Evolutionary conservation across 176 grass and related monocot species (phyloP), one percentile per base, ranked within the genome.

Genomic region (Paspalum vaginatum): DNA sequence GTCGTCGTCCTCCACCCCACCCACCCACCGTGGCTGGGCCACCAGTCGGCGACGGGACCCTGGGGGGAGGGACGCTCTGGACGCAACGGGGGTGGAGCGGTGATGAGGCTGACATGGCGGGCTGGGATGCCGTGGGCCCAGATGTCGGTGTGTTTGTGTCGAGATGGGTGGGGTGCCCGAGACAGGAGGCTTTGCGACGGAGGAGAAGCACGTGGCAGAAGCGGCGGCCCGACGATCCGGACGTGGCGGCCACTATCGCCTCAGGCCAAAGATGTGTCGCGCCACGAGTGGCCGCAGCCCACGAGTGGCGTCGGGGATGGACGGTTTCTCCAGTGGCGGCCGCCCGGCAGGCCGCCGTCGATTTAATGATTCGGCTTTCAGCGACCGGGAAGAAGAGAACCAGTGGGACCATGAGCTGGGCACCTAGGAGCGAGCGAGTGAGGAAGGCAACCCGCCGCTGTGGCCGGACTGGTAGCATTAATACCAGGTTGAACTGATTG

Each of bases 171-270:
- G 24, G 17, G 54, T 22, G 54, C 10, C 32, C 17, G 57, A 22
- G 15, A 45, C 22, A 5, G 60, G 0, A n/a, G 57, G 9, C 10
- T 25, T 60, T 13, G 25, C 15, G 25, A 37, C 26, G 44, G 5
- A 25, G 58, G n/a, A 85, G 24, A 24, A 66, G 57, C 26, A 71
- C 70, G 81, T 74, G 80, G 69, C n/a, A 38, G 79, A 2, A 50
- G 56, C 8, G 65, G 69, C 64, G 39, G 57, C 6, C 14, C 14
- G 32, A 1, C 2, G 32, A 3, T 32, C 61, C 55, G 48, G 76
- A 76, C 79, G 85, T 77, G 86, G 80, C 67, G 15, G 16, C 9
- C 80, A 78, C 80, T 59, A 57, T 65, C 43, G 59, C 79, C 20
- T 46, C 39, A 9, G 55, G 55, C 22, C 64, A 70, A 70, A 16